phyloP scores from a whole-genome alignment of 139 green algal genomes.

The Chlorella sp. region DNA sequence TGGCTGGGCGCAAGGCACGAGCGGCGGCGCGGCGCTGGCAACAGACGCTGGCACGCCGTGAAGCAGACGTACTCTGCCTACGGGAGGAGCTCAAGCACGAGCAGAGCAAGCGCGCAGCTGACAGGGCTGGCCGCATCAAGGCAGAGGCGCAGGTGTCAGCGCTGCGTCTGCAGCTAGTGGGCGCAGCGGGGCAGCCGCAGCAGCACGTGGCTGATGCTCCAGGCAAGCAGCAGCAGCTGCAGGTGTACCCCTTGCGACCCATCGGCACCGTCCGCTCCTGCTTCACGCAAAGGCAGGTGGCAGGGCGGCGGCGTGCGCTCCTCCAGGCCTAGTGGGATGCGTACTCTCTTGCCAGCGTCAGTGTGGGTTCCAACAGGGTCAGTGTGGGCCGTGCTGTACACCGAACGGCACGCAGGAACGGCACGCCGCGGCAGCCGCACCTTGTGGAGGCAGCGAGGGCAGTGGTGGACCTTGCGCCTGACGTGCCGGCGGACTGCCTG shows the following conservation, averaged over 20 bases:
- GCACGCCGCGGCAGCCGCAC: conserved; percentile 80
- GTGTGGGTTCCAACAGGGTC: no score
- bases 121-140: conserved; percentile 37
- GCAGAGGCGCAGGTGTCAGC: conserved; percentile 34
- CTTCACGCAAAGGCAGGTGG: conserved; percentile 40
- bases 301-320: background rate
- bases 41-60: no score
- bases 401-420: conserved; percentile 72
- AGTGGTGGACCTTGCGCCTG: conserved; percentile 43
- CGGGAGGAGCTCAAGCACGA: no score
- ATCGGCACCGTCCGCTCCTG: conserved; percentile 57
- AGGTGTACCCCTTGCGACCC: conserved; percentile 13
- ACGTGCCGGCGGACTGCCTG: conserved; percentile 51
- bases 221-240: no score
- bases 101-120: conserved; percentile 18
- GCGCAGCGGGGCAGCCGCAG: no score
- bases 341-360: no score
- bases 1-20: no score
- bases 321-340: no score
- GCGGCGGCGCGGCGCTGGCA: no score
- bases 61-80: no score
- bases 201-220: no score
- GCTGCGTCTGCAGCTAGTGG: conserved; percentile 18
- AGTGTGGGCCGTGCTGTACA: background rate
- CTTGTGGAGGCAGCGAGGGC: conserved; percentile 64